Conservation (phyloP, 2,329 filamentous ascomycete species). For the Epicoccum sorghinum region DNA sequence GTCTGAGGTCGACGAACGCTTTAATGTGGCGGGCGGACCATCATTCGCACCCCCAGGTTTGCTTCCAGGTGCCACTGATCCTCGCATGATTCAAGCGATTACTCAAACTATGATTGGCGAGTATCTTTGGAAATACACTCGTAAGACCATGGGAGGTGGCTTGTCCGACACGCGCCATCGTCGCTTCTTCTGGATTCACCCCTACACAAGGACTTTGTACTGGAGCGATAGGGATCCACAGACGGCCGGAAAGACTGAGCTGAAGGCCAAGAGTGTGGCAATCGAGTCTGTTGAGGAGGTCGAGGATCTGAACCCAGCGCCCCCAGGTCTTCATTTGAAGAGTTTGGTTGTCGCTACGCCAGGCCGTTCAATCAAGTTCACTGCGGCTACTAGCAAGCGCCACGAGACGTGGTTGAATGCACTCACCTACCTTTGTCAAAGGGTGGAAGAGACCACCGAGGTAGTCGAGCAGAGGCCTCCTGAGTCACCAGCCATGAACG, state of each 20-base stretch:
- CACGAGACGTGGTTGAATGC: constrained; percentile 99
- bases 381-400: constrained; percentile 87
- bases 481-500: constrained; percentile 61
- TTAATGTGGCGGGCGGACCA: constrained; percentile 66
- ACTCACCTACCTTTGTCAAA: constrained; percentile 86
- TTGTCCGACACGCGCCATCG: constrained; percentile 89
- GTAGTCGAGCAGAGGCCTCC: constrained; percentile 58
- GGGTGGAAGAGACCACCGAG: constrained; percentile 60
- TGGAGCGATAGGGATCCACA: constrained; percentile 94
- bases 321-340: constrained; percentile 92
- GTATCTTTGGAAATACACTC: constrained; percentile 98
- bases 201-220: constrained; percentile 94
- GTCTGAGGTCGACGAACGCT: constrained; percentile 89
- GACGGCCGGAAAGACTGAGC: constrained; percentile 74
- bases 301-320: constrained; percentile 92
- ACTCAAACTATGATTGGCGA: constrained; percentile 99
- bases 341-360: constrained; percentile 90
- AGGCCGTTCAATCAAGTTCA: constrained; percentile 89
- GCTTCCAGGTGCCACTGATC: constrained; percentile 74
- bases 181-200: constrained; percentile 98
- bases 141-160: constrained; percentile 86
- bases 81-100: constrained; percentile 98
- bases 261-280: constrained; percentile 85
- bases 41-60: constrained; percentile 64
- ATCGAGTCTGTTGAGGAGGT: constrained; percentile 94